Conservation (phyloP, 2,329 filamentous ascomycete species). For the Botrytis sinoallii region DNA sequence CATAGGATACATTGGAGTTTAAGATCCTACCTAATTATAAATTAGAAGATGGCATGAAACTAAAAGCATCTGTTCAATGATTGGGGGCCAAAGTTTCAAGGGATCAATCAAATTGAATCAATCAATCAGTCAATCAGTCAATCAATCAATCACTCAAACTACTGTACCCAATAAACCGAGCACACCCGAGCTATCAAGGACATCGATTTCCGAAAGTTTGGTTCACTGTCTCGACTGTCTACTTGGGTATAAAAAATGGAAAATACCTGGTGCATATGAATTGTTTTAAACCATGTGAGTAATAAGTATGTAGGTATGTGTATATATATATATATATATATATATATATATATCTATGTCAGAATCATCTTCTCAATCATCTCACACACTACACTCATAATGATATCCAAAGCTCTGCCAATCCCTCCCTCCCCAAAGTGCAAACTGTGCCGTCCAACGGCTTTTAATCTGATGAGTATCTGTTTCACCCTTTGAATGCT, state of each 20-base stretch:
- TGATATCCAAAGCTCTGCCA: neutral
- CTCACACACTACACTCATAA: too few relatives aligned
- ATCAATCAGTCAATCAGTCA: neutral
- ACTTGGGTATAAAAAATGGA: neutral
- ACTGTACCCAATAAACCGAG: neutral
- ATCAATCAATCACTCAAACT: neutral
- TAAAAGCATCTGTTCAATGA: neutral
- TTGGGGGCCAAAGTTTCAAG: neutral
- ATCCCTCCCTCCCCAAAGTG: neutral
- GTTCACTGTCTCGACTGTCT: neutral
- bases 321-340: too few relatives aligned
- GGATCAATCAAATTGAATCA: neutral
- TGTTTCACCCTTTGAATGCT: neutral
- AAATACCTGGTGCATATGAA: neutral
- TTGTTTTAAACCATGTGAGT: too few relatives aligned
- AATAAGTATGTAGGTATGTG: too few relatives aligned
- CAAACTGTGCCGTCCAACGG: neutral
- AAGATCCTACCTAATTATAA: neutral
- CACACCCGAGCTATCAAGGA: neutral
- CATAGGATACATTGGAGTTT: neutral
- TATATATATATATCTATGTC: neutral
- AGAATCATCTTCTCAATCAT: neutral
- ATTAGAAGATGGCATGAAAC: neutral
- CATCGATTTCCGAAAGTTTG: neutral
- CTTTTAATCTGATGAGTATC: neutral